Conservation (phyloP, 345 rosid genomes). For the Citrus hindsii region DNA sequence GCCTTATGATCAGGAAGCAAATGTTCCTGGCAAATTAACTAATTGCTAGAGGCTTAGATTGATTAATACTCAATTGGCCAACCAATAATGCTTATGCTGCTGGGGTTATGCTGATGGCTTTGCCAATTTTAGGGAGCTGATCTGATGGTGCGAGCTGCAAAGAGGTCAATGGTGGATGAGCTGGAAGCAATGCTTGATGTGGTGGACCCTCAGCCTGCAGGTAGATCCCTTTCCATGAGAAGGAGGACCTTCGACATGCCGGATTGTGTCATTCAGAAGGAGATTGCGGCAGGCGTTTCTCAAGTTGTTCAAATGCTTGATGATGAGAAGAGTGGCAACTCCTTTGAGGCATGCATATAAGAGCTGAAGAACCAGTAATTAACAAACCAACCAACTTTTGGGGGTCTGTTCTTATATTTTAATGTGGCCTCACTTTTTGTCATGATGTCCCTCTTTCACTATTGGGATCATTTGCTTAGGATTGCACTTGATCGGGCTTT, state of each 20-base stretch:
- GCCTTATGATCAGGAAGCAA: background rate
- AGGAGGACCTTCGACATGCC: constrained; percentile 93
- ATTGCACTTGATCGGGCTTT: too few species aligned
- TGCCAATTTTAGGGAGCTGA: constrained; percentile 58
- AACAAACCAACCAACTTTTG: background rate
- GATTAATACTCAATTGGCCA: background rate
- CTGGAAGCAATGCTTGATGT: constrained; percentile 90
- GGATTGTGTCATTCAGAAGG: constrained; percentile 57
- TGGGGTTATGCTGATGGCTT: background rate
- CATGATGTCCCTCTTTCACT: too few species aligned
- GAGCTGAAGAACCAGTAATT: background rate
- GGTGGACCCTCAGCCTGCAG: constrained; percentile 79
- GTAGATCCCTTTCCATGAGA: constrained; percentile 67
- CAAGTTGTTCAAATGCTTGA: constrained; percentile 81
- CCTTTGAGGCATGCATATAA: constrained; percentile 30
- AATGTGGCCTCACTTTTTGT: background rate
- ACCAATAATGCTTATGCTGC: background rate
- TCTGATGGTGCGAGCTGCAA: constrained; percentile 72
- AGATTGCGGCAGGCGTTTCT: constrained; percentile 78
- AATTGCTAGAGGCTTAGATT: background rate
- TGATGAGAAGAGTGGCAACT: constrained; percentile 32
- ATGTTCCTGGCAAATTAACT: background rate
- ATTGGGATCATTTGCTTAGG: too few species aligned
- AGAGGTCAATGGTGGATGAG: constrained; percentile 85
- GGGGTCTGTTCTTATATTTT: background rate